phyloP scores from a whole-genome alignment of 148 eudicot species.

The Chenopodium suecicum region DNA sequence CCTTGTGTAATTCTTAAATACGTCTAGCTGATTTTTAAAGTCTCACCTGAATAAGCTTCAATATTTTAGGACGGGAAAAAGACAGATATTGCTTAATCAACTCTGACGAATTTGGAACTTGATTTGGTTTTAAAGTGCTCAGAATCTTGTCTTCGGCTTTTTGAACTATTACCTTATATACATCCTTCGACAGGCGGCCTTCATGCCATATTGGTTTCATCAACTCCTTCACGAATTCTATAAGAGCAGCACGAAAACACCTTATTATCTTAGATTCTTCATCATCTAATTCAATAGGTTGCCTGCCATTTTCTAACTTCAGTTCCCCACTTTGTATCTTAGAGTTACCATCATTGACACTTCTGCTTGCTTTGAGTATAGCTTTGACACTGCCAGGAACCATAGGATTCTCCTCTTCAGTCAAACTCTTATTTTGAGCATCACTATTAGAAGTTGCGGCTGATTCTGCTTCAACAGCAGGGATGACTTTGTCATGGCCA shows the following conservation, averaged over 20 bases:
- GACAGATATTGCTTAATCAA: slow-evolving; percentile 61
- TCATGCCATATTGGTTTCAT: slow-evolving; percentile 83
- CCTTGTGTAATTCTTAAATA: slow-evolving; percentile 1
- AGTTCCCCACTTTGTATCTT: slow-evolving; percentile 31
- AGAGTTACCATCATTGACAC: slow-evolving; percentile 26
- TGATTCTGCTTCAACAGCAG: slow-evolving; percentile 44
- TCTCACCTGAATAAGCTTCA: slow-evolving; percentile 91
- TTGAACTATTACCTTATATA: slow-evolving; percentile 77
- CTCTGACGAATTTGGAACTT: slow-evolving; percentile 64
- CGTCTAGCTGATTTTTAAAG: slow-evolving; percentile 17
- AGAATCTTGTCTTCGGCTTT: slow-evolving; percentile 82
- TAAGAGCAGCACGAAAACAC: slow-evolving; percentile 70
- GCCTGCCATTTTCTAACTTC: slow-evolving; percentile 42
- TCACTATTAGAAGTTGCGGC: slow-evolving; percentile 43
- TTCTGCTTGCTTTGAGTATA: slow-evolving; percentile 29
- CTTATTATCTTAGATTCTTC: slow-evolving; percentile 64
- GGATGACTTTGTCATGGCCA: slow-evolving; percentile 31
- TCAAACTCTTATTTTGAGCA: slow-evolving; percentile 29
- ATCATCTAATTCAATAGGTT: slow-evolving; percentile 35
- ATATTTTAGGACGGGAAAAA: slow-evolving; percentile 55
- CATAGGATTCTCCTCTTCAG: slow-evolving; percentile 41
- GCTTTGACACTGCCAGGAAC: slow-evolving; percentile 39
- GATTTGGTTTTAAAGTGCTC: slow-evolving; percentile 57
- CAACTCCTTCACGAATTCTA: slow-evolving; percentile 79
- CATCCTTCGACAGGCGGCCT: slow-evolving; percentile 84